These are phyloP conservation scores for Fereydounia khargensis DNA, from an alignment of 1,284 basidiomycete genomes.

Conservation along the genomic window DNA sequence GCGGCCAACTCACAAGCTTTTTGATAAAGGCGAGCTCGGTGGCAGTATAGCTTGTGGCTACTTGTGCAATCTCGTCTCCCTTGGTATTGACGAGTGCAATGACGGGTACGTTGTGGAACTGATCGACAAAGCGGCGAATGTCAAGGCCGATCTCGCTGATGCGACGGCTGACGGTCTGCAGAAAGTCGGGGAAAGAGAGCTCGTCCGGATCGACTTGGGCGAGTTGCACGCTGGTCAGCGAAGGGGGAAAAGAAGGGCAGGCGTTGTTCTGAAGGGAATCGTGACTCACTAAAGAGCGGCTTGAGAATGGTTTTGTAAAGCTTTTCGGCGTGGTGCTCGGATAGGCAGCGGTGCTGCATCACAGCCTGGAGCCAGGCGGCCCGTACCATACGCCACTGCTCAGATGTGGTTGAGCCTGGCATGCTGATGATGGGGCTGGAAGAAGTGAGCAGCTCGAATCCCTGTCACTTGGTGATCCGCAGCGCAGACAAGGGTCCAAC, in stretches of 20 bases:
- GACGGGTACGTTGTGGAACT: constrained; percentile 11
- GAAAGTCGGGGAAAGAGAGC: no score
- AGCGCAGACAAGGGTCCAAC: no score
- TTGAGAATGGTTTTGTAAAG: constrained; percentile 15
- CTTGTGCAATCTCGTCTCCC: constrained; percentile 34
- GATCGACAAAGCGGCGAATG: constrained; percentile 33
- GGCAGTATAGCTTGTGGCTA: constrained; percentile 42
- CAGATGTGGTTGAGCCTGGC: no score
- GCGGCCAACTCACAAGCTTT: constrained; percentile 14
- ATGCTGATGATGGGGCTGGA: no score
- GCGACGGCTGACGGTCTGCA: no score
- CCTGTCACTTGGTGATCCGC: no score
- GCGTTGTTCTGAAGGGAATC: neutral
- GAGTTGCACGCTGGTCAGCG: no score
- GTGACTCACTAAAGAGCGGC: constrained; percentile 1
- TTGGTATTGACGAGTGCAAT: constrained; percentile 48
- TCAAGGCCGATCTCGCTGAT: constrained; percentile 51
- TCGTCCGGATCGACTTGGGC: no score
- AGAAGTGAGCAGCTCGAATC: no score
- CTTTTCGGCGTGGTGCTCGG: constrained; percentile 18
- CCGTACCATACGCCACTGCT: constrained; percentile 3
- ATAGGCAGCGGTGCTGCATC: constrained; percentile 31
- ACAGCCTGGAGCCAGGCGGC: constrained; percentile 29
- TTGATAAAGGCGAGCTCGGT: constrained; percentile 42
- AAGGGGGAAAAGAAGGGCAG: neutral